Base-by-base conservation (phyloP, 805 yeast species). In the Suhomyces faveliae region DNA sequence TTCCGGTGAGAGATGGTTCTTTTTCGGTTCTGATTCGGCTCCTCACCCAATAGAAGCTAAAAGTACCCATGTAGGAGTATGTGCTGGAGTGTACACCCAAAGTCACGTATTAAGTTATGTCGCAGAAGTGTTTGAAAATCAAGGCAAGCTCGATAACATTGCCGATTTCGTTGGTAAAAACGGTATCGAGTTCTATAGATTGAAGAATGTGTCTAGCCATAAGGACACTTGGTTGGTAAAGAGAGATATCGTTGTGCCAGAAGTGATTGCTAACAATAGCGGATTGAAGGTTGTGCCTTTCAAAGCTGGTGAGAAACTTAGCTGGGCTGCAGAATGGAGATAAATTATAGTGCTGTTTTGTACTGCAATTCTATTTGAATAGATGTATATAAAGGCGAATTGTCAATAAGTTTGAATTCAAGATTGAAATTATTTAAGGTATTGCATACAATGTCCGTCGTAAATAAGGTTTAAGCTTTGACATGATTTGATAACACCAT, bases 51-150 rank as follows among this genome's bases (percentile, higher is more conserved):
- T 88, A 21, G 79, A 80, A 52, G 83, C 83, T 50, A 95, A 95
- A 67, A 76, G 88, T 21, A 84, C 78, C 51, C 89, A 82, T 55
- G 71, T 75, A 30, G 92, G 91, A 19, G 97, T 92, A 13, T 89
- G 97, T 60, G 99, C 99, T n/a, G 99, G 99, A 61, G 97, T 94
- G 7, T 94, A 80, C 68, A 88, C 98, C 1, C 99, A 94, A 66
- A 79, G 88, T 19, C 80, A 80, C 57, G 96, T 87, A 1, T 67
- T 94, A 15, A 75, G 90, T 7, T 94, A 92, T 55, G 70, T 94
- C 22, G 97, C 98, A 2, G 86, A 91, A 64, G 80, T 87, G 1
- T 94, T 95, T 60, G 96, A 87, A 22, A 66, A 75, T 46, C 76
- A 69, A 15, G 83, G 78, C 11, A 79, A 82, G 51, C 68, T 94